Base-by-base conservation (phyloP, 2,329 filamentous ascomycete species). In the Botrytis fragariae region DNA sequence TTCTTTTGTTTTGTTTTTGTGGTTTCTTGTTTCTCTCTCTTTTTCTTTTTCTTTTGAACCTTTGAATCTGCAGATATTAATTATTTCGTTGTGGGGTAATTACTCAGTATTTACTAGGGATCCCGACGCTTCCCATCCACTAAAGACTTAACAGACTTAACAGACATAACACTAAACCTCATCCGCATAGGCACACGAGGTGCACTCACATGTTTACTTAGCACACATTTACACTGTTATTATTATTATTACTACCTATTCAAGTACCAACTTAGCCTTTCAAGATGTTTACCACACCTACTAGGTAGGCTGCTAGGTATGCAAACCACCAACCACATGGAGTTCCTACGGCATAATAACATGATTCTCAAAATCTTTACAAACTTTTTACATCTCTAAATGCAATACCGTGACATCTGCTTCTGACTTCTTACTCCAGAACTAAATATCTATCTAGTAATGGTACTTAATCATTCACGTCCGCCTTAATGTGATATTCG, bases 401-500 rank as follows among this genome's bases (percentile, higher is more conserved):
- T 45, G 42, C 51, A 35, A 62, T 3, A 62, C 60, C 37, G 25
- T 57, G 20, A 39, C 37, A n/a, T 9, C 22, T 16, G 22, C 59
- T 37, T 20, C 48, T 54, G 5, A 39, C 35, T 25, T n/a, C 25
- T 16, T 12, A 1, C 25, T n/a, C 35, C 37, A 39, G 37, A 8
- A 62, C 18, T 39, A 18, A 62, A 62, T 16, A 18, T n/a, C 35
- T 29, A 29, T 18, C 51, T 9, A 68, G 45, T 45, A 42, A 72
- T 72, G 62, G 39, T 72, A 44, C 32, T 57, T 22, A 72, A 68
- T 45, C 37, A 45, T 37, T 44, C 48, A 51, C 51, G 44, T 35
- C 71, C 71, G 48, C 63, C 62, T 60, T 72, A 60, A 69, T 57
- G 61, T 67, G 59, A 72, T 57, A 29, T 54, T 54, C 25, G 48